Conservation (phyloP, 305 asterid genomes). For the Caryopteris hybrid region DNA sequence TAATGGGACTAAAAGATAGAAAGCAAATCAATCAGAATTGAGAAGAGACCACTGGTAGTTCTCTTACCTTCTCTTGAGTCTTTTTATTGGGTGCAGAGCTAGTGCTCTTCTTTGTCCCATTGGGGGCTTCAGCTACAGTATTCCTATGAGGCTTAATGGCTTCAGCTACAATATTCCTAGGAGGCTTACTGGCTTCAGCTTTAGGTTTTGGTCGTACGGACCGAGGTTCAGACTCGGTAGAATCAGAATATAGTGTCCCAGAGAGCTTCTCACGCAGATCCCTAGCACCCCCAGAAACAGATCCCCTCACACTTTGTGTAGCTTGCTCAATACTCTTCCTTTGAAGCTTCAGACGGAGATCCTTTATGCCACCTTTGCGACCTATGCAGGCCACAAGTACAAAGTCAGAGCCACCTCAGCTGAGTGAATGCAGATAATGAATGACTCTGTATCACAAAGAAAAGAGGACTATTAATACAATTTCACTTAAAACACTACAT, state of each 20-base stretch:
- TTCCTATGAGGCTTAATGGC: constrained; percentile 48
- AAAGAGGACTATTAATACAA: constrained; percentile 1
- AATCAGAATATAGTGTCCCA: constrained; percentile 42
- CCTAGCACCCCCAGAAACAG: constrained; percentile 48
- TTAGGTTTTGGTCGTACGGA: constrained; percentile 36
- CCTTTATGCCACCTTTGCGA: constrained; percentile 47
- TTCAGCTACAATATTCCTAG: constrained; percentile 47
- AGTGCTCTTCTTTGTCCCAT: constrained; percentile 37
- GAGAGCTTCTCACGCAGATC: constrained; percentile 67
- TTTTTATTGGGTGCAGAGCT: constrained; percentile 46
- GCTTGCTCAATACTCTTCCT: constrained; percentile 43
- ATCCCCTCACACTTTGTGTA: constrained; percentile 39
- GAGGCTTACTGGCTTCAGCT: constrained; percentile 49
- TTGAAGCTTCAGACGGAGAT: constrained; percentile 69
- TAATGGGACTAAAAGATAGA: background rate
- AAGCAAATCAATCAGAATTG: constrained; percentile 5
- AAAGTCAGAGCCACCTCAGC: constrained; percentile 12
- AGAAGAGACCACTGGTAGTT: background rate
- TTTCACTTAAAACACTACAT: constrained; percentile 17
- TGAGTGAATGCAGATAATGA: constrained; percentile 8
- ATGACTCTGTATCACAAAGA: constrained; percentile 17
- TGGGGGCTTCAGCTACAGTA: constrained; percentile 48
- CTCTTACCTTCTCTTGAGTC: constrained; percentile 43
- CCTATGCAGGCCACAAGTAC: constrained; percentile 30
- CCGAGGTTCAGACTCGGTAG: constrained; percentile 35